Base-by-base conservation (phyloP, 1,284 basidiomycete genomes). In the Kalmanozyma brasiliensis region DNA sequence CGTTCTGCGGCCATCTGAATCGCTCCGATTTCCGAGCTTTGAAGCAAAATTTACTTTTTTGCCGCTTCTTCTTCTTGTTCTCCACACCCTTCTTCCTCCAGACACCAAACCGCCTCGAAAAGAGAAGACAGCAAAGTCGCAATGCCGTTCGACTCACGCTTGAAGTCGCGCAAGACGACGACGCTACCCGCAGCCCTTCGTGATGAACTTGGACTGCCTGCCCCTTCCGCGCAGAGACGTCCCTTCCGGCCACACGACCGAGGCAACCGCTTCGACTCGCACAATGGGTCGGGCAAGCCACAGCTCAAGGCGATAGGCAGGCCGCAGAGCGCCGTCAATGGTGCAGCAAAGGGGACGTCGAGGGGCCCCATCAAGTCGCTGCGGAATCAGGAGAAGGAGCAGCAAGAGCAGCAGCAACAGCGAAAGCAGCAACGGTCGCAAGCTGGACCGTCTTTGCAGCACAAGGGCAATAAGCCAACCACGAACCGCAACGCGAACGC, bases 121-220 rank as follows among this genome's bases (percentile, higher is more conserved):
- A n/a, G n/a, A n/a, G n/a, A n/a, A n/a, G n/a, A n/a, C n/a, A n/a
- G n/a, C n/a, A n/a, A n/a, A n/a, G n/a, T n/a, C n/a, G n/a, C n/a
- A n/a, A 70, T 70, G 67, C 61, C 61, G 0, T 64, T 70, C 38
- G 59, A 70, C 34, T 59, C 58, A 14, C 52, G 55, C n/a, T 58
- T 58, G 32, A 70, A 69, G 46, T 42, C 53, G 42, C 60, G 65
- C 44, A 57, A 62, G 2, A 80, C 78, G 0, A 79, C 78, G 1
- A 52, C 56, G 11, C 71, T 80, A 1, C 78, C 78, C 2, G 77
- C 70, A 4, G 73, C 74, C 11, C 63, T 81, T 8, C 64, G 74
- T 10, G 73, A 76, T 24, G 79, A 80, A 62, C 69, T 81, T 11
- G 79, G 79, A 1, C 38, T 79, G n/a, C 52, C 66, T n/a, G 47